phyloP scores from a whole-genome alignment of 495 filamentous ascomycete genomes.

The Glonium stellatum region DNA sequence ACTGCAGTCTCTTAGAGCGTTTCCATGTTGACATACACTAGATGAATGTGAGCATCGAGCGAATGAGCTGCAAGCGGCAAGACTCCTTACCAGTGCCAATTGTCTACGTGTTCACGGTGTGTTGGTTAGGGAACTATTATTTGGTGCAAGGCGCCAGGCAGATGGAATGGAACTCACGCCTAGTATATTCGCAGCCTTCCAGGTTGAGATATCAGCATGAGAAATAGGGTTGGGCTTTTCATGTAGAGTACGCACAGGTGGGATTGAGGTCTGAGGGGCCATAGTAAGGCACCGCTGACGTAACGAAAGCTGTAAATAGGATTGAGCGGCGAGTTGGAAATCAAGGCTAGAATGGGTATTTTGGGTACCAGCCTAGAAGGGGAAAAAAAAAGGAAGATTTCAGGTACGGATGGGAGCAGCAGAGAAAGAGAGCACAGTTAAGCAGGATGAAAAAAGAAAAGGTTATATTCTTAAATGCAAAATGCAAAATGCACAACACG shows the following conservation, averaged over 20 bases:
- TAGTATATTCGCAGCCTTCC: constrained; percentile 44
- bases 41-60: neutral
- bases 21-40: neutral
- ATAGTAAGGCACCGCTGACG: neutral
- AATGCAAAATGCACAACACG: neutral
- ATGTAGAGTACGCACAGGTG: constrained; percentile 11
- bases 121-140: constrained; percentile 4
- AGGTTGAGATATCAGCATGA: neutral
- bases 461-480: neutral
- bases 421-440: neutral
- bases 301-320: neutral
- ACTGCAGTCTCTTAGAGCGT: too few species aligned
- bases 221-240: neutral
- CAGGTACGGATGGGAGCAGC: neutral
- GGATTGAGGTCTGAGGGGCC: constrained; percentile 20
- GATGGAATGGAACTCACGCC: constrained; percentile 38
- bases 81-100: constrained; percentile 40
- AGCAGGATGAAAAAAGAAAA: constrained; percentile 4
- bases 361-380: neutral
- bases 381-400: constrained; percentile 1
- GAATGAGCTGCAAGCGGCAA: constrained; percentile 20
- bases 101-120: constrained; percentile 29
- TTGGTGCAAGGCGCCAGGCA: neutral
- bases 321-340: neutral
- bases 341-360: neutral